phyloP scores from a whole-genome alignment of 805 yeast genomes.

The Zygosaccharomyces bailii region DNA sequence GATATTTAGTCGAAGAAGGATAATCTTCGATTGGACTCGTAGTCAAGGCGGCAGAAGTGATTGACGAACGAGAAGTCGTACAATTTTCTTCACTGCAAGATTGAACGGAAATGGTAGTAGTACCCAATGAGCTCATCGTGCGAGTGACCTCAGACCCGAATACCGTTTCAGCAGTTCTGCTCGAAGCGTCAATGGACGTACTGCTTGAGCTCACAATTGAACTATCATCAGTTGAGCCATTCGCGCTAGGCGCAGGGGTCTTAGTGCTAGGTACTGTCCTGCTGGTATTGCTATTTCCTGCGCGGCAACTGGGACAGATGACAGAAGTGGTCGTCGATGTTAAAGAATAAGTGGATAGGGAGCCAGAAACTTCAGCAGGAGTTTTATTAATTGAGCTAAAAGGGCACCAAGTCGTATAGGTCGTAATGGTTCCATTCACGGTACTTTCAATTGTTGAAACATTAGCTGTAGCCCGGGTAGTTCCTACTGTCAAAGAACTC shows the following conservation, averaged over 20 bases:
- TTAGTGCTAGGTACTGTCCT: neutral
- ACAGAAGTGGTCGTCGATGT: slow-evolving; percentile 7
- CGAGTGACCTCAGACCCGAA: neutral
- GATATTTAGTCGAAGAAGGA: neutral
- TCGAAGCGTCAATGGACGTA: neutral
- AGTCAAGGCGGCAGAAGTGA: neutral
- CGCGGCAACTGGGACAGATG: slow-evolving; percentile 1
- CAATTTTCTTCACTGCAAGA: slow-evolving; percentile 6
- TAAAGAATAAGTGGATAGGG: neutral
- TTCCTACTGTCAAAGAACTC: neutral
- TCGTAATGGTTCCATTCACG: slow-evolving; percentile 25
- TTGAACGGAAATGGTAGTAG: neutral
- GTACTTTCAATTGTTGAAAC: slow-evolving; percentile 22
- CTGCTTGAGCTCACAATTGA: neutral
- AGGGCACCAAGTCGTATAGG: slow-evolving; percentile 33
- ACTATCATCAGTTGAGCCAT: neutral
- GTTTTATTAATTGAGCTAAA: slow-evolving; percentile 10
- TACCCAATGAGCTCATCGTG: neutral
- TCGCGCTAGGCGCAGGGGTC: neutral
- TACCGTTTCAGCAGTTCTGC: neutral
- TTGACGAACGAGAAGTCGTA: neutral
- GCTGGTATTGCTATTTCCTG: neutral
- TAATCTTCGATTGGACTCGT: neutral
- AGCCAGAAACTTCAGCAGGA: neutral
- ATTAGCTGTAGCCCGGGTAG: neutral